A percentile compares a stretch with the other conserved stretches of the same genome.
Conservation (phyloP, 352 stramenopile genomes). For the Globisporangium iwayamae region DNA sequence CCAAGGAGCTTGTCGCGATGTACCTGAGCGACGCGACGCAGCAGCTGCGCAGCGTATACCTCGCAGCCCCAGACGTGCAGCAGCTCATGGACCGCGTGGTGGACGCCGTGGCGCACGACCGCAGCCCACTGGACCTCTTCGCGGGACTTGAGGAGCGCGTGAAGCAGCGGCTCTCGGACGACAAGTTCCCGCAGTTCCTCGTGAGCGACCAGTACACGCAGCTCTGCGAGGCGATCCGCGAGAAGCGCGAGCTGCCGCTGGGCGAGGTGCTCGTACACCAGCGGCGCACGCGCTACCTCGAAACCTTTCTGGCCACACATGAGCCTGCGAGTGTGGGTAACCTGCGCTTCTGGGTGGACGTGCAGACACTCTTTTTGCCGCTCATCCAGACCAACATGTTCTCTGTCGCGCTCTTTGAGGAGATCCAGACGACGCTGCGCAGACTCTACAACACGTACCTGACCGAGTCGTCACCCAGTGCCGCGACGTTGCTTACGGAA, state of each 20-base stretch:
- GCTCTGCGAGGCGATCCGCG: slow-evolving; percentile 54
- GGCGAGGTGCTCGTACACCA: slow-evolving; percentile 58
- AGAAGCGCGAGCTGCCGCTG: slow-evolving; percentile 53
- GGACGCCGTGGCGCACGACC: slow-evolving; percentile 21
- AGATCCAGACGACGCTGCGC: slow-evolving; percentile 62
- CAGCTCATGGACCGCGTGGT: slow-evolving; percentile 32
- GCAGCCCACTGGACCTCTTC: slow-evolving; percentile 57
- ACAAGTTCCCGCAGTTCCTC: slow-evolving; percentile 56
- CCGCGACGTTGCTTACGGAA: slow-evolving; percentile 42
- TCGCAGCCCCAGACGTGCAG: slow-evolving; percentile 15
- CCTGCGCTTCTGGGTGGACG: slow-evolving; percentile 69
- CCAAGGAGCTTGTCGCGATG: slow-evolving; percentile 37
- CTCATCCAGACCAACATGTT: slow-evolving; percentile 59
- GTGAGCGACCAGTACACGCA: slow-evolving; percentile 36
- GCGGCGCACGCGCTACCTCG: slow-evolving; percentile 50
- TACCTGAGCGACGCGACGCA: slow-evolving; percentile 33
- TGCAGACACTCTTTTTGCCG: slow-evolving; percentile 67
- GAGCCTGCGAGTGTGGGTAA: slow-evolving; percentile 40
- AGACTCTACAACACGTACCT: slow-evolving; percentile 66
- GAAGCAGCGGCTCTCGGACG: slow-evolving; percentile 35
- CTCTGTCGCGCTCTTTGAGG: slow-evolving; percentile 69
- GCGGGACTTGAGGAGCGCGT: slow-evolving; percentile 53
- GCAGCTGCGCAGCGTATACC: slow-evolving; percentile 22
- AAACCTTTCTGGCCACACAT: slow-evolving; percentile 36
- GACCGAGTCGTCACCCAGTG: slow-evolving; percentile 28